These are phyloP conservation scores for Colletotrichum lini DNA, from an alignment of 2,329 filamentous ascomycete species.

Conservation along the genomic window DNA sequence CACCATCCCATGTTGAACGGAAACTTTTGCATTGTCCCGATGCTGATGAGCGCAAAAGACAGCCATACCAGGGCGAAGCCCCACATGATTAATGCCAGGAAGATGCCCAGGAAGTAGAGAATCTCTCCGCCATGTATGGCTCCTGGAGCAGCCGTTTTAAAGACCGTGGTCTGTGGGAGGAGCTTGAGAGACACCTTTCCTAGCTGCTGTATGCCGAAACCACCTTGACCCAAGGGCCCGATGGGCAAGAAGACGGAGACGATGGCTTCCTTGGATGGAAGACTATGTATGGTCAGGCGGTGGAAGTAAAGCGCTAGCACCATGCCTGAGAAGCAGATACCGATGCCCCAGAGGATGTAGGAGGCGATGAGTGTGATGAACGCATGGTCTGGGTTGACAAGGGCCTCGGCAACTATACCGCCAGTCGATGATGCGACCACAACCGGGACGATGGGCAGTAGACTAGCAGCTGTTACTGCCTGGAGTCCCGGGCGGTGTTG, in stretches of 20 bases:
- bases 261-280: conserved; percentile 77
- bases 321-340: conserved; percentile 70
- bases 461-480: conserved; percentile 74
- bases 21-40: conserved; percentile 54
- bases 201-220: conserved; percentile 69
- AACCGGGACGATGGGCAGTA: conserved; percentile 77
- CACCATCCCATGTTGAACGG: conserved; percentile 65
- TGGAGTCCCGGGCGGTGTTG: conserved; percentile 62
- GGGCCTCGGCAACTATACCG: conserved; percentile 52
- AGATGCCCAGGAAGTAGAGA: conserved; percentile 71
- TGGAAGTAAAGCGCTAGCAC: conserved; percentile 79
- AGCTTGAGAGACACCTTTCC: conserved; percentile 62
- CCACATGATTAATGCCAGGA: conserved; percentile 60
- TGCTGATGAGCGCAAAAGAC: conserved; percentile 59
- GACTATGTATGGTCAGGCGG: conserved; percentile 75
- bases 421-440: conserved; percentile 77
- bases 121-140: conserved; percentile 62
- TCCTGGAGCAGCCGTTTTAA: conserved; percentile 59
- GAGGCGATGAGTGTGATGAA: conserved; percentile 72
- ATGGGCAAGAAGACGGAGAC: conserved; percentile 78
- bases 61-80: conserved; percentile 62
- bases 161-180: conserved; percentile 57
- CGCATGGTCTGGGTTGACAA: conserved; percentile 27
- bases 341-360: conserved; percentile 79
- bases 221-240: conserved; percentile 77